Evolutionary conservation across 2,329 filamentous ascomycete species (phyloP).

Genomic region (Colletotrichum camelliae): DNA sequence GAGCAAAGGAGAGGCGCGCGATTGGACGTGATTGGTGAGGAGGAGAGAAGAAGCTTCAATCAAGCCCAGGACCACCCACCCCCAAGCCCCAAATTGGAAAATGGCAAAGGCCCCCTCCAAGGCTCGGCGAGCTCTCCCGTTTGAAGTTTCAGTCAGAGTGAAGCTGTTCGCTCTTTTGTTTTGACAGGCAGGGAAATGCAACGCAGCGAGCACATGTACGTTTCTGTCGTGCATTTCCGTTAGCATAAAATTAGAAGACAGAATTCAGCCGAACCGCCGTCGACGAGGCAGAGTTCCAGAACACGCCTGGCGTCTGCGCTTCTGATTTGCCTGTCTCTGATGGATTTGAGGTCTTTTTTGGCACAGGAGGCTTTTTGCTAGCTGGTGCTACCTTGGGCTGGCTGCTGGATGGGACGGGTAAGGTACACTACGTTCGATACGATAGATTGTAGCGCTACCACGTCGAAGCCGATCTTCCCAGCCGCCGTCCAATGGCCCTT

Average conservation of each 20-base stretch:
- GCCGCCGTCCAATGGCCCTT: not conserved
- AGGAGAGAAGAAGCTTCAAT: not conserved
- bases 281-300: not conserved
- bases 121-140: not conserved
- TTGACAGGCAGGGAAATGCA: not conserved
- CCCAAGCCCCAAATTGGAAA: not conserved
- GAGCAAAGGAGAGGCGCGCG: not conserved
- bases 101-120: not conserved
- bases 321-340: not conserved
- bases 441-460: not conserved
- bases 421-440: not conserved
- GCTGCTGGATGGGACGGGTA: not conserved
- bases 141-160: constrained; percentile 18
- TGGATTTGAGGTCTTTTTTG: not conserved
- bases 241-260: not conserved
- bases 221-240: not conserved
- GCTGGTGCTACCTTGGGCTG: not conserved
- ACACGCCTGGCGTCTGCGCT: not conserved
- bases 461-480: not conserved
- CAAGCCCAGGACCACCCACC: not conserved
- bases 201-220: not conserved
- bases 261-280: not conserved
- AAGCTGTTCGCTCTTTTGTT: not conserved
- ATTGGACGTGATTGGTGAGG: not conserved
- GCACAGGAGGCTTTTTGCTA: not conserved